phyloP scores from a whole-genome alignment of 2,329 filamentous ascomycete species.

The Fusarium chuoi region DNA sequence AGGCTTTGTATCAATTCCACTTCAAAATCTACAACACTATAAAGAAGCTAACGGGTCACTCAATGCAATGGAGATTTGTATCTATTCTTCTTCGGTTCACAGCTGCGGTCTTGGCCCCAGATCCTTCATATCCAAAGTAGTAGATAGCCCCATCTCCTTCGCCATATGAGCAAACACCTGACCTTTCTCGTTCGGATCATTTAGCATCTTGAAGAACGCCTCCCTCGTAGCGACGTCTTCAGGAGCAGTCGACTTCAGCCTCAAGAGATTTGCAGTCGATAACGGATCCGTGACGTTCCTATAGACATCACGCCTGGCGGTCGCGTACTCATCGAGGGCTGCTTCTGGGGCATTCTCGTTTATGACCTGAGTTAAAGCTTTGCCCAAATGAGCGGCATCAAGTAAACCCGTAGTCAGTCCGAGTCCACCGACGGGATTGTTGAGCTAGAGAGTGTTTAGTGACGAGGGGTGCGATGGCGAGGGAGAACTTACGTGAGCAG shows the following conservation, averaged over 20 bases:
- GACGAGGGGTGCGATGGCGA: rapidly evolving
- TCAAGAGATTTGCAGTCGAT: neutral
- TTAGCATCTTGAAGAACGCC: neutral
- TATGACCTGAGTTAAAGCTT: neutral
- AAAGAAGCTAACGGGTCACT: neutral
- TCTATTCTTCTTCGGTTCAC: rapidly evolving
- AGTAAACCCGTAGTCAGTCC: neutral
- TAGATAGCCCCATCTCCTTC: neutral
- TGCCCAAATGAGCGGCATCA: neutral
- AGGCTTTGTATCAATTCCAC: neutral
- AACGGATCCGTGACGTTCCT: neutral
- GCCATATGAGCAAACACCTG: neutral
- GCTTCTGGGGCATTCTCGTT: neutral
- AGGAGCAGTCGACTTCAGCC: neutral
- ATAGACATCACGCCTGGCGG: neutral
- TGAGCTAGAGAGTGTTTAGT: neutral
- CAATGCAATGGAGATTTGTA: neutral
- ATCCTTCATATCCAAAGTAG: neutral
- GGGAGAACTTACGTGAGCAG: neutral
- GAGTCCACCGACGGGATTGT: neutral
- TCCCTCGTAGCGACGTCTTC: neutral
- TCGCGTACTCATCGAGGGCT: neutral
- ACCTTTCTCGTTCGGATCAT: neutral
- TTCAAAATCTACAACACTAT: neutral
- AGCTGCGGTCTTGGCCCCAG: neutral